Conservation (phyloP, 1,284 basidiomycete species). For the Pisolithus thermaeus region DNA sequence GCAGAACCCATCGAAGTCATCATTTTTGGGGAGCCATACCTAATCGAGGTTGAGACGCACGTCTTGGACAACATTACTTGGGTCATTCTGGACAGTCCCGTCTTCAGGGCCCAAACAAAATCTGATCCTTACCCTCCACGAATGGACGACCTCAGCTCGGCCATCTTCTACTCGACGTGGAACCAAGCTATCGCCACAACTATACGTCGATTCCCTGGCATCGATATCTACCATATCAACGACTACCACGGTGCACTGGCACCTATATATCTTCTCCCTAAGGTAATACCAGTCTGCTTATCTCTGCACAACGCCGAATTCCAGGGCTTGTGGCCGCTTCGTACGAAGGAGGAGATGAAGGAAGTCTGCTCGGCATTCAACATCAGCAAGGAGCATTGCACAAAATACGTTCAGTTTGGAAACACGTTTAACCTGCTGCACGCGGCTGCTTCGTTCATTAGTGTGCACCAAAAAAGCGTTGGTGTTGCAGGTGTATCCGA, state of each 20-base stretch:
- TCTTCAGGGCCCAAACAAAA: slow-evolving; percentile 93
- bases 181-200: slow-evolving; percentile 92
- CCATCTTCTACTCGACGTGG: slow-evolving; percentile 96
- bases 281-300: slow-evolving; percentile 82
- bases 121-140: slow-evolving; percentile 90
- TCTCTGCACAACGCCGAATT: slow-evolving; percentile 97
- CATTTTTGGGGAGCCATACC: slow-evolving; percentile 91
- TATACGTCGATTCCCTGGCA: slow-evolving; percentile 74
- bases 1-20: slow-evolving; percentile 91
- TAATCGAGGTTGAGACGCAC: slow-evolving; percentile 92
- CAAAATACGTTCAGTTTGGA: slow-evolving; percentile 93
- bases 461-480: slow-evolving; percentile 84
- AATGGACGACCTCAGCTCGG: slow-evolving; percentile 93
- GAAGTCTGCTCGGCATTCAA: slow-evolving; percentile 96
- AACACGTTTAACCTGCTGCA: slow-evolving; percentile 95
- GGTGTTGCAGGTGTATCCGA: slow-evolving; percentile 94
- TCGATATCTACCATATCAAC: slow-evolving; percentile 87
- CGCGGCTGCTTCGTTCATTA: slow-evolving; percentile 87
- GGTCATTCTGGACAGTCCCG: slow-evolving; percentile 87
- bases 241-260: slow-evolving; percentile 92
- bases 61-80: slow-evolving; percentile 90
- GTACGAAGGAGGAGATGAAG: slow-evolving; percentile 96
- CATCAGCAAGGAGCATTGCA: slow-evolving; percentile 90
- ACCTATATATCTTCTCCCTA: slow-evolving; percentile 84
- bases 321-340: slow-evolving; percentile 91